phyloP scores from a whole-genome alignment of 768 basidiomycete genomes.

The Kwoniella heveanensis region DNA sequence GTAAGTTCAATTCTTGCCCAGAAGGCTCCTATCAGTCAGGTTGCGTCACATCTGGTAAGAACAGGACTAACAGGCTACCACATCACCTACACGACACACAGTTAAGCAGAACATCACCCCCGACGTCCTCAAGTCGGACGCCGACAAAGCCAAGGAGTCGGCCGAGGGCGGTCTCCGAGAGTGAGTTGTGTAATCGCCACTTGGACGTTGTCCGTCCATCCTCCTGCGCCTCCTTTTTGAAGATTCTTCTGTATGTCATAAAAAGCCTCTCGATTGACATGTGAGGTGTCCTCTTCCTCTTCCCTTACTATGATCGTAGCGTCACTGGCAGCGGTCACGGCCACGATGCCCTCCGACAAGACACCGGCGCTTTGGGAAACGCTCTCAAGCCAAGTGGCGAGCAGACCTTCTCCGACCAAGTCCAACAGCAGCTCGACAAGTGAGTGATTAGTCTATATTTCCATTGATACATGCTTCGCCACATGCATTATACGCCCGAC shows the following conservation, averaged over 20 bases:
- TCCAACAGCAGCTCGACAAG: slow-evolving; percentile 24
- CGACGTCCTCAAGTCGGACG: slow-evolving; percentile 26
- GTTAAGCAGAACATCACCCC: slow-evolving; percentile 25
- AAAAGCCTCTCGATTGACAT: background rate
- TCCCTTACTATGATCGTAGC: slow-evolving; percentile 1
- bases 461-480: no score
- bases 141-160: slow-evolving; percentile 19
- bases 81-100: no score
- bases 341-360: slow-evolving; percentile 20
- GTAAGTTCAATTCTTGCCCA: slow-evolving; percentile 1
- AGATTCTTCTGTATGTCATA: background rate
- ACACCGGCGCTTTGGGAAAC: slow-evolving; percentile 6
- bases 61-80: no score
- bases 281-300: background rate
- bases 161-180: slow-evolving; percentile 17
- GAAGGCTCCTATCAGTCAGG: no score
- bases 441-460: no score
- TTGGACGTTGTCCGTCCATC: background rate
- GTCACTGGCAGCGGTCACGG: slow-evolving; percentile 21
- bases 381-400: slow-evolving; percentile 18
- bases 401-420: slow-evolving; percentile 18
- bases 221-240: background rate
- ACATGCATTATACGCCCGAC: no score
- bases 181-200: slow-evolving; percentile 11
- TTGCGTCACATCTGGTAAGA: no score